A percentile compares a stretch with the other conserved stretches of the same genome.
Evolutionary conservation across 1,284 basidiomycete species (phyloP).

Genomic region (Tilletia indica): DNA sequence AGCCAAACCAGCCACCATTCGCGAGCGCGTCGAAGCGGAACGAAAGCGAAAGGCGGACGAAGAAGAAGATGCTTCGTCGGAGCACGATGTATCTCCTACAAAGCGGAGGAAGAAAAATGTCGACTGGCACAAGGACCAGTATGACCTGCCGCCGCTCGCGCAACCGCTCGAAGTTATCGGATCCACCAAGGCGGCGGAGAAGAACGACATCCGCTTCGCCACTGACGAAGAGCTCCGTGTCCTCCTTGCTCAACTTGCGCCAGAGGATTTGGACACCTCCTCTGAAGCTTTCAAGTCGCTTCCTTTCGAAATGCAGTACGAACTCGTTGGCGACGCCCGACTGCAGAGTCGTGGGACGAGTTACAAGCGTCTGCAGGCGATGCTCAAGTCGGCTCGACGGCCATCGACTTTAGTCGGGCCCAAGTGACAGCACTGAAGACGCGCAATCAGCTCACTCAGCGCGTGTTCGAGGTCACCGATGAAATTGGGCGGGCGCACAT

Average conservation of each 20-base stretch:
- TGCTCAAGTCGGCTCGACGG: slow-evolving; percentile 78
- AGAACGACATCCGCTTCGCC: slow-evolving; percentile 48
- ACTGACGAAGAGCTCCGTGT: slow-evolving; percentile 50
- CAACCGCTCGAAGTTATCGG: slow-evolving; percentile 34
- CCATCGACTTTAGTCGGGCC: slow-evolving; percentile 90
- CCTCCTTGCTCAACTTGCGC: slow-evolving; percentile 47
- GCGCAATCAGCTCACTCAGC: slow-evolving; percentile 87
- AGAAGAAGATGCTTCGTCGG: background rate
- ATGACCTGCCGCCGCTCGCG: slow-evolving; percentile 50
- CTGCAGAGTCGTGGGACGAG: slow-evolving; percentile 91
- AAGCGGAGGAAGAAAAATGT: slow-evolving; percentile 58
- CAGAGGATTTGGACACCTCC: slow-evolving; percentile 50
- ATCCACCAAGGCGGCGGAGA: slow-evolving; percentile 25
- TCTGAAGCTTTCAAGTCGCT: slow-evolving; percentile 72
- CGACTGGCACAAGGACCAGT: slow-evolving; percentile 52
- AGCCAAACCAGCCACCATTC: slow-evolving; percentile 14
- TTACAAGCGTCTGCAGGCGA: slow-evolving; percentile 82
- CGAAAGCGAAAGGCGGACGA: background rate
- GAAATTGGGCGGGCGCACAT: slow-evolving; percentile 79
- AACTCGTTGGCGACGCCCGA: slow-evolving; percentile 92
- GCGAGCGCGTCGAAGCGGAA: slow-evolving; percentile 15
- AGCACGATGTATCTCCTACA: slow-evolving; percentile 56
- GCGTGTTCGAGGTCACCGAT: slow-evolving; percentile 89
- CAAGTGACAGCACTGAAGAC: slow-evolving; percentile 76
- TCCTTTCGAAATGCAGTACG: slow-evolving; percentile 94